Evolutionary conservation across 2,329 filamentous ascomycete species (phyloP).

Genomic region (Ophiocordyceps camponoti-saundersi): DNA sequence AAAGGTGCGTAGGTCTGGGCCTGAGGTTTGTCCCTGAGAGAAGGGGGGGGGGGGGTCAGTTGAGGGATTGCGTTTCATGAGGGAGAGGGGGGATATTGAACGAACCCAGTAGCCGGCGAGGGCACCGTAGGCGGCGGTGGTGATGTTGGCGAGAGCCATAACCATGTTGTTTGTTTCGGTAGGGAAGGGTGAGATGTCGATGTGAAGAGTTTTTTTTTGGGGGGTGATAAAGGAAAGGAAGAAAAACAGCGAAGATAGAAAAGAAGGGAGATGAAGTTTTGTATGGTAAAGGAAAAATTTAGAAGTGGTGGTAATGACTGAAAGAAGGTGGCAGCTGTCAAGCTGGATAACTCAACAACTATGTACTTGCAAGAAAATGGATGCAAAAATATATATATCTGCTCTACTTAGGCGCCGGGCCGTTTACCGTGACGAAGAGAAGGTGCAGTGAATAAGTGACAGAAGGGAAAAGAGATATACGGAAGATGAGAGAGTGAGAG

Average conservation of each 20-base stretch:
- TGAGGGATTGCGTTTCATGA: not conserved
- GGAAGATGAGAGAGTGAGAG: not conserved
- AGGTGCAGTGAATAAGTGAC: conserved; percentile 16
- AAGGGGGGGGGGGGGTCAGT: not conserved
- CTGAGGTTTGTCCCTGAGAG: conserved; percentile 17
- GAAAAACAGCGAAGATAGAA: not conserved
- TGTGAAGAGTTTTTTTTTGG: not conserved
- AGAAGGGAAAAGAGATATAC: not conserved
- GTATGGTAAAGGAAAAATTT: not conserved
- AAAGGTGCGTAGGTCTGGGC: conserved; percentile 14
- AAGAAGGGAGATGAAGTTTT: not conserved
- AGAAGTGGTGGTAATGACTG: not conserved
- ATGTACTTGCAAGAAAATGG: not conserved
- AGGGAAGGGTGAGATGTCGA: not conserved
- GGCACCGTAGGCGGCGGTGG: conserved; percentile 10
- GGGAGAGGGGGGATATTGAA: not conserved
- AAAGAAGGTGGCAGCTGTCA: not conserved
- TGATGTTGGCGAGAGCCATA: conserved; percentile 7
- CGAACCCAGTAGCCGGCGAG: conserved; percentile 25
- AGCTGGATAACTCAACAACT: too few relatives aligned
- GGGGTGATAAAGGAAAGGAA: not conserved
- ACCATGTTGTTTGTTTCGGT: conserved; percentile 5
- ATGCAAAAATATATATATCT: not conserved
- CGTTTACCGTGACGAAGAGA: not conserved
- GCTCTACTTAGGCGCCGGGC: not conserved